Evolutionary conservation across 148 eudicot genomes (phyloP).

Genomic region (Beta vulgaris): DNA sequence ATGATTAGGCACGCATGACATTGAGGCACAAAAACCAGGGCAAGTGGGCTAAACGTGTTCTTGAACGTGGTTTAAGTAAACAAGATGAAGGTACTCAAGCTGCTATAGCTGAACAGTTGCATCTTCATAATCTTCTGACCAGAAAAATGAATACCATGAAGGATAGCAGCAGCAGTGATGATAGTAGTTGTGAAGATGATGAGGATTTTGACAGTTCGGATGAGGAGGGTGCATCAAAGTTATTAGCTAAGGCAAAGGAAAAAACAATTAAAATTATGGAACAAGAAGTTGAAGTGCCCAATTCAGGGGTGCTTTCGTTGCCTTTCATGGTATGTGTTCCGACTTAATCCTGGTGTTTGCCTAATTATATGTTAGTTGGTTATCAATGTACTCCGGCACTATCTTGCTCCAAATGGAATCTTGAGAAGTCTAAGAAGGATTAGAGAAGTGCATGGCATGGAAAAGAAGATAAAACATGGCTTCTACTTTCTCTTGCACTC

Average conservation of each 20-base stretch:
- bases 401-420: neutral
- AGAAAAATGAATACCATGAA: slow-evolving; percentile 82
- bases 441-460: neutral
- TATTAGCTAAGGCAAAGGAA: slow-evolving; percentile 71
- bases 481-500: neutral
- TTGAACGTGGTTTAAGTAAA: slow-evolving; percentile 60
- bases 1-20: slow-evolving; percentile 75
- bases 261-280: slow-evolving; percentile 64
- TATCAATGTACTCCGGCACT: neutral
- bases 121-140: slow-evolving; percentile 65
- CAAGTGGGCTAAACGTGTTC: slow-evolving; percentile 77
- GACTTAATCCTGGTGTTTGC: neutral
- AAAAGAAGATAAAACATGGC: neutral
- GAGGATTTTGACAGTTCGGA: slow-evolving; percentile 60
- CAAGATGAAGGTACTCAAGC: slow-evolving; percentile 96
- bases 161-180: slow-evolving; percentile 62
- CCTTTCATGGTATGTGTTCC: slow-evolving; percentile 83
- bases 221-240: slow-evolving; percentile 45
- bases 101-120: slow-evolving; percentile 80
- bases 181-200: slow-evolving; percentile 54
- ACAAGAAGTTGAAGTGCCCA: slow-evolving; percentile 66
- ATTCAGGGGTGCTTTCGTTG: slow-evolving; percentile 76
- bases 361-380: neutral
- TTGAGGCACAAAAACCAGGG: slow-evolving; percentile 77
- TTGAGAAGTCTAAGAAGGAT: neutral